phyloP scores from a whole-genome alignment of 108 stramenopile genomes.

The Nitzschia inconspicua region DNA sequence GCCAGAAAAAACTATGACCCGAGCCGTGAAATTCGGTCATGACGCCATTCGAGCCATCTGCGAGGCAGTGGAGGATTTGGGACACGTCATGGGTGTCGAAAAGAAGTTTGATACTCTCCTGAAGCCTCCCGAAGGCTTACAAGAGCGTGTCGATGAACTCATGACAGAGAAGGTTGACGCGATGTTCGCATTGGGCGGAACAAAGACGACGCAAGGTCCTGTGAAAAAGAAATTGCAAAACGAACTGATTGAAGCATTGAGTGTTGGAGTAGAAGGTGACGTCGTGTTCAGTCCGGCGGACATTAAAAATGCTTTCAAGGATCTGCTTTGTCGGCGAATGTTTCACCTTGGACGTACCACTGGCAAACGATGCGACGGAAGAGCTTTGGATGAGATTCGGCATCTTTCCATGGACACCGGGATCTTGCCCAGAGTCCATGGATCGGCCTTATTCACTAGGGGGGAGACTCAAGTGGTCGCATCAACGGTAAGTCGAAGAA shows the following conservation, averaged over 20 bases:
- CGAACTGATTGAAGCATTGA: constrained; percentile 44
- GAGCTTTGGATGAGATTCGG: constrained; percentile 61
- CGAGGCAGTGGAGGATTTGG: constrained; percentile 67
- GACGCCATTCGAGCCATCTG: constrained; percentile 77
- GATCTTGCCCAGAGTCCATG: constrained; percentile 66
- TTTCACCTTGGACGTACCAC: constrained; percentile 42
- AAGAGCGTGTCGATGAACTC: constrained; percentile 54
- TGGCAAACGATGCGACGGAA: constrained; percentile 65
- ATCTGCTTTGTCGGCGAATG: constrained; percentile 66
- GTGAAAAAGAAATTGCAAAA: constrained; percentile 39
- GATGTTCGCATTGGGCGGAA: constrained; percentile 33
- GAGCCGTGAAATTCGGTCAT: constrained; percentile 82
- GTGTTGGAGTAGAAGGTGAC: constrained; percentile 48
- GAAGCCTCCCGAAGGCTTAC: constrained; percentile 42
- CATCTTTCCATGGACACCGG: constrained; percentile 44
- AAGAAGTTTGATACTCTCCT: constrained; percentile 67
- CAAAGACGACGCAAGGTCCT: constrained; percentile 52
- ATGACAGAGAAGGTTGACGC: constrained; percentile 45
- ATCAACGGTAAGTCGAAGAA: constrained; percentile 44
- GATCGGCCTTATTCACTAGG: constrained; percentile 90
- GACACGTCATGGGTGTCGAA: constrained; percentile 37
- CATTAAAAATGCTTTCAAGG: constrained; percentile 54
- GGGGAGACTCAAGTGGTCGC: constrained; percentile 93
- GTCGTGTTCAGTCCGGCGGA: constrained; percentile 12
- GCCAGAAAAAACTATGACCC: constrained; percentile 79